Evolutionary conservation across 1,284 basidiomycete genomes (phyloP), one percentile per base, ranked within the genome.

Genomic region (Fomes fomentarius): DNA sequence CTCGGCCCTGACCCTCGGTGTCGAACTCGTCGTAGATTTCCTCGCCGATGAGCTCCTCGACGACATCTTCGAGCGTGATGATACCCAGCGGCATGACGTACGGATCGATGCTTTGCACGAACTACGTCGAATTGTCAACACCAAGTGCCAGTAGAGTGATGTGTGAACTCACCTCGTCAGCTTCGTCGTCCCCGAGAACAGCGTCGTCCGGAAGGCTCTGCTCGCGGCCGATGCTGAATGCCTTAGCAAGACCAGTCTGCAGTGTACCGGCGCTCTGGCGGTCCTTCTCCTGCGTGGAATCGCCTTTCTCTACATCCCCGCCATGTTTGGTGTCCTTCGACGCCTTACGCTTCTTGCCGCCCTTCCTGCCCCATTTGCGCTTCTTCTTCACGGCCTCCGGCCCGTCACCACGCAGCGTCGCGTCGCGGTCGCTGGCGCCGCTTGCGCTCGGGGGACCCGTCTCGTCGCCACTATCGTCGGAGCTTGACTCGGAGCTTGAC

Each of bases 1-100:
- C 52, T 39, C 58, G 60, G 3, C 58, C 63, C 24, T 57, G 57
- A 17, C 65, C 64, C 35, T 66, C 65, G 15, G 76, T 73, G 64
- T 91, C 89, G 63, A 91, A 93, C 71, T 94, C 92, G 67, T 94
- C 92, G 63, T 91, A 91, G 50, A 94, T 94, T 64, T 93, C 91
- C 74, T 93, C 91, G 24, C 92, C 91, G 47, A 94, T 93, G 17
- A 94, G 76, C 67, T 94, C 92, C 82, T 96, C 94, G 15, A 96
- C 78, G 19, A 96, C 91, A 62, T 96, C 94, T 70, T 96, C 94
- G 2, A 96, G 80, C 1, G 94, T 96, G 61, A 96, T 95, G 68
- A 96, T 94, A 51, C 94, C 94, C 28, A 96, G 76, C 2, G 93
- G 93, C 74, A 83, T 85, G 26, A 89, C 77, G 41, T 84, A 80